Evolutionary conservation across 257 asterid species (phyloP).

Genomic region (Craterostigma plantagineum): DNA sequence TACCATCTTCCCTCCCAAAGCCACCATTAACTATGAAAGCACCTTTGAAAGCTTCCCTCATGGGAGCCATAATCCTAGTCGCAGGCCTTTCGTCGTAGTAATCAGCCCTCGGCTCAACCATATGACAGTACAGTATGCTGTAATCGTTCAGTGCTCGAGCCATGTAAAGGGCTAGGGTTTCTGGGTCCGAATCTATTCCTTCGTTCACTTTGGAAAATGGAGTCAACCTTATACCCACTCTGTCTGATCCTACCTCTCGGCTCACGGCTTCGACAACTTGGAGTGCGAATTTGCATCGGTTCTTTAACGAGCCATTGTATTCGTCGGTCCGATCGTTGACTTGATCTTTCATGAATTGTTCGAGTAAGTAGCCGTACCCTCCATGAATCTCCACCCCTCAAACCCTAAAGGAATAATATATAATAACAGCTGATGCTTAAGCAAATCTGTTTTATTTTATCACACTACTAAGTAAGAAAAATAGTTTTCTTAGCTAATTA

Average conservation of each 20-base stretch:
- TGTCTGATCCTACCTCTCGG: conserved; percentile 25
- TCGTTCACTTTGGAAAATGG: conserved; percentile 30
- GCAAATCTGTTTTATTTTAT: too few relatives aligned
- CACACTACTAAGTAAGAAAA: too few relatives aligned
- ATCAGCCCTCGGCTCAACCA: conserved; percentile 53
- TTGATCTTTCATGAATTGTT: conserved; percentile 57
- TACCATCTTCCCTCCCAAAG: conserved; percentile 42
- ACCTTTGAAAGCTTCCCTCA: conserved; percentile 46
- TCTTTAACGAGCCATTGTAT: conserved; percentile 52
- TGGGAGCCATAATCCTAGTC: conserved; percentile 24
- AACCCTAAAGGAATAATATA: conserved; percentile 50
- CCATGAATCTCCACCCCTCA: conserved; percentile 77
- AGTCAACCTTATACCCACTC: conserved; percentile 66
- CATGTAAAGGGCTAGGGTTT: conserved; percentile 39
- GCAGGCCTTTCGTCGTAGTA: conserved; percentile 12
- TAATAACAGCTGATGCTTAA: too few relatives aligned
- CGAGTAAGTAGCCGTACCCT: conserved; percentile 52
- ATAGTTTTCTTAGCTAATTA: too few relatives aligned
- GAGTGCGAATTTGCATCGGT: conserved; percentile 48
- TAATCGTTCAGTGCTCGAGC: conserved; percentile 28
- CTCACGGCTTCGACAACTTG: conserved; percentile 35
- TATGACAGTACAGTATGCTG: conserved; percentile 39
- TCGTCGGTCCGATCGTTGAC: conserved; percentile 48
- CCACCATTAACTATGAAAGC: conserved; percentile 60
- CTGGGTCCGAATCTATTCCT: conserved; percentile 39